phyloP scores from a whole-genome alignment of 2,329 filamentous ascomycete species.

The Claviceps africana region DNA sequence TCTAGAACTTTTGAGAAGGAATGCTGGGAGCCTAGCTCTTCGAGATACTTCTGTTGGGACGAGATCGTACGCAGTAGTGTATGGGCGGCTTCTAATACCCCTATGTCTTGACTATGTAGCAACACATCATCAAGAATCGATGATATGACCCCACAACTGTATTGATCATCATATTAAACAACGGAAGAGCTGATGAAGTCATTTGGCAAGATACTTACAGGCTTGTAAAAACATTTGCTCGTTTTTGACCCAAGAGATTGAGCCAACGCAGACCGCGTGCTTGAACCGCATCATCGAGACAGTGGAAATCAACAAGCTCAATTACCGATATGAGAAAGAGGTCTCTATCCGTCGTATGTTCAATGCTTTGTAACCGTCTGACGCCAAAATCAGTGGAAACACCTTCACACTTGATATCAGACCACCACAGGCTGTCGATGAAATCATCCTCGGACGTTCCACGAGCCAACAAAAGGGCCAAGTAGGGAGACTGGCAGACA shows the following conservation, averaged over 20 bases:
- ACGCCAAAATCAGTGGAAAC: constrained; percentile 13
- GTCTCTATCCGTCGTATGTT: constrained; percentile 43
- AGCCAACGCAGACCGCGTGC: constrained; percentile 46
- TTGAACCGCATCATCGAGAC: constrained; percentile 48
- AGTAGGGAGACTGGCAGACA: constrained; percentile 38
- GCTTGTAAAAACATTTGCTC: constrained; percentile 42
- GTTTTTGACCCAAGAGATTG: constrained; percentile 37
- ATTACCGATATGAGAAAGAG: constrained; percentile 49
- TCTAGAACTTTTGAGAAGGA: constrained; percentile 39
- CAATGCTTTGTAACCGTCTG: constrained; percentile 19
- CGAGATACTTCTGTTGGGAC: constrained; percentile 36
- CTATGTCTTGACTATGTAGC: constrained; percentile 47
- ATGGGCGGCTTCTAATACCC: constrained; percentile 47
- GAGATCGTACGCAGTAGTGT: constrained; percentile 44
- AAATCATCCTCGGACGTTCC: constrained; percentile 44
- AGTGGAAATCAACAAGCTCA: constrained; percentile 51
- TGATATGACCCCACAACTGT: constrained; percentile 41
- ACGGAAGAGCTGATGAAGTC: too few species aligned
- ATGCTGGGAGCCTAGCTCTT: constrained; percentile 31
- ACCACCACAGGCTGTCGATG: constrained; percentile 48
- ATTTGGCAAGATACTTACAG: constrained; percentile 31
- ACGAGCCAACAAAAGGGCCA: constrained; percentile 44
- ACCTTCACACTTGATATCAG: constrained; percentile 34
- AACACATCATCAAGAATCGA: constrained; percentile 47
- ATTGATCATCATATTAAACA: constrained; percentile 6